Conservation (phyloP, 2,329 filamentous ascomycete species). For the Graphium sp. region DNA sequence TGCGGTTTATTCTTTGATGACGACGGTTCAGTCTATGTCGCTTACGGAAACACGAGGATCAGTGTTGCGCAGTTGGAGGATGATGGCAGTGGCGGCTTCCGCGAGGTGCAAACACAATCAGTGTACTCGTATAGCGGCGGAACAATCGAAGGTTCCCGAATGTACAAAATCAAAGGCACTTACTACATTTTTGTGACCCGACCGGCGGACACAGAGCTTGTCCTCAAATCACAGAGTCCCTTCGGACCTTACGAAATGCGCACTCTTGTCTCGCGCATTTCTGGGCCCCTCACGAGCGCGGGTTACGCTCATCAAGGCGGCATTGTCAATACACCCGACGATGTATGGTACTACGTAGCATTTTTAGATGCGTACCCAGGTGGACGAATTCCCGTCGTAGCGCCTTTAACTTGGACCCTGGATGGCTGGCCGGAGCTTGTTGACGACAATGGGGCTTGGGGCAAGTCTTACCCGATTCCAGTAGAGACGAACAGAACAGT, state of each 20-base stretch:
- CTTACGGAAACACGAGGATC: conserved; percentile 31
- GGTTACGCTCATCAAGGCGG: conserved; percentile 34
- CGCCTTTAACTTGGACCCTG: conserved; percentile 27
- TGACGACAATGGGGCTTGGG: conserved; percentile 24
- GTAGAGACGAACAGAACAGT: conserved; percentile 10
- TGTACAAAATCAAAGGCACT: conserved; percentile 37
- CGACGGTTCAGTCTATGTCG: conserved; percentile 41
- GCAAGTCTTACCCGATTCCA: conserved; percentile 18
- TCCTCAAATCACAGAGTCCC: not conserved
- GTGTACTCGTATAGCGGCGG: conserved; percentile 17
- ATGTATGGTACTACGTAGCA: conserved; percentile 39
- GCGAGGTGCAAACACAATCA: conserved; percentile 21
- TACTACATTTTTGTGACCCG: conserved; percentile 32
- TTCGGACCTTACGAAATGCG: conserved; percentile 4
- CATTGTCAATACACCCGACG: conserved; percentile 29
- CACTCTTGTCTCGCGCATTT: not conserved
- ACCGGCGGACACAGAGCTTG: conserved; percentile 1
- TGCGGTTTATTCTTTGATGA: conserved; percentile 39
- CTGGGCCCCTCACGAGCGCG: conserved; percentile 5
- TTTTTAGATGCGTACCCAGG: conserved; percentile 35
- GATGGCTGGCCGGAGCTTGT: conserved; percentile 30
- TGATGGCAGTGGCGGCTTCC: conserved; percentile 23
- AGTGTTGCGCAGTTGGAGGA: conserved; percentile 29
- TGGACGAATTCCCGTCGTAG: conserved; percentile 35
- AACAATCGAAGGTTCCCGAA: conserved; percentile 31